These are phyloP conservation scores for Globisporangium spinosum DNA, from an alignment of 352 stramenopile genomes.

Conservation along the genomic window DNA sequence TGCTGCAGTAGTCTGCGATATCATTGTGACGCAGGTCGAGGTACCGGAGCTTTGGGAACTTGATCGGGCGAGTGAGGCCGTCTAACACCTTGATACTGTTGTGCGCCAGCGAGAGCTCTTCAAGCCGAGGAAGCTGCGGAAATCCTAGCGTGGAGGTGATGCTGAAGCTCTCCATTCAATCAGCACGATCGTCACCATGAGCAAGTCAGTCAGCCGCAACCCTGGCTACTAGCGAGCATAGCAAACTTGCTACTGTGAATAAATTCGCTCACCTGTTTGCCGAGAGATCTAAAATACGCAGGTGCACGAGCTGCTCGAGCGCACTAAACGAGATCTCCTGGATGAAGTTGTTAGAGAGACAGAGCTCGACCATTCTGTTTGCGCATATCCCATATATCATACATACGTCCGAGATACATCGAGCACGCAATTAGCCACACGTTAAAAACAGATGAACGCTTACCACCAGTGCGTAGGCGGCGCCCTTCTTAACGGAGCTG, in stretches of 20 bases:
- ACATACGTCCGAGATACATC: neutral
- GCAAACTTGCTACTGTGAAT: neutral
- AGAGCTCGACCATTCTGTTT: constrained; percentile 57
- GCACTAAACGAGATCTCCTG: constrained; percentile 64
- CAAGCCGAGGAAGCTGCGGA: constrained; percentile 50
- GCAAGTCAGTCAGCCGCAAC: neutral
- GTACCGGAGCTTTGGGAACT: constrained; percentile 69
- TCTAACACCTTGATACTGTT: constrained; percentile 60
- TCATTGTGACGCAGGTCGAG: constrained; percentile 70
- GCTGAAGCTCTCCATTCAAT: constrained; percentile 18
- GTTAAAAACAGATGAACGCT: neutral
- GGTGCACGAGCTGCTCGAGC: constrained; percentile 54
- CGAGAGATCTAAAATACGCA: constrained; percentile 72
- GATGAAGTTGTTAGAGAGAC: constrained; percentile 80
- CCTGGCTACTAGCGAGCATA: neutral
- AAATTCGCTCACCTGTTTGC: constrained; percentile 48
- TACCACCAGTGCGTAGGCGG: neutral
- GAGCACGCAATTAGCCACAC: neutral
- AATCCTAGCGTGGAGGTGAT: constrained; percentile 57
- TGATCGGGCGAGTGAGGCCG: constrained; percentile 53
- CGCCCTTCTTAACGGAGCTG: neutral
- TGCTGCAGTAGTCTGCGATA: constrained; percentile 33
- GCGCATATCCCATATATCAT: neutral
- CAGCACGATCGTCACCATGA: no score
- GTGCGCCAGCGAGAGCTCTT: constrained; percentile 73